Conservation (phyloP, 768 basidiomycete species). For the Pluteus cervinus region DNA sequence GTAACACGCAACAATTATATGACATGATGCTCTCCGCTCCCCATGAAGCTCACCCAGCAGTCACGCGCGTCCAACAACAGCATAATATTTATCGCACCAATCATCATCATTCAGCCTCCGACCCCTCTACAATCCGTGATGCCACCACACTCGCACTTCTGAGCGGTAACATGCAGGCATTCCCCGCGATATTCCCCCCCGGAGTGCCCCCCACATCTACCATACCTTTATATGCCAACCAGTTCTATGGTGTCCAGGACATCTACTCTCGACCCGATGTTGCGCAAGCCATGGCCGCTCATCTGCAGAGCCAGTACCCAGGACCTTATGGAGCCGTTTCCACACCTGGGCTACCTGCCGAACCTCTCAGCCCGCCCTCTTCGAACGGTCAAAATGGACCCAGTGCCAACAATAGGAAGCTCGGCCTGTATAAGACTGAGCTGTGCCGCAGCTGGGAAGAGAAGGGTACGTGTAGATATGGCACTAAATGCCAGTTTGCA, state of each 20-base stretch:
- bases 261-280: slow-evolving; percentile 47
- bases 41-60: slow-evolving; percentile 55
- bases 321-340: slow-evolving; percentile 36
- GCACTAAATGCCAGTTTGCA: slow-evolving; percentile 87
- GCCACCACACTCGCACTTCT: slow-evolving; percentile 61
- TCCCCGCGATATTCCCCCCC: slow-evolving; percentile 54
- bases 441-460: slow-evolving; percentile 91
- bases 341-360: slow-evolving; percentile 23
- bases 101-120: slow-evolving; percentile 81
- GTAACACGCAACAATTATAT: slow-evolving; percentile 71
- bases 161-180: slow-evolving; percentile 49
- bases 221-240: slow-evolving; percentile 63
- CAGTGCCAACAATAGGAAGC: slow-evolving; percentile 87
- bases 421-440: slow-evolving; percentile 89
- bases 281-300: slow-evolving; percentile 52
- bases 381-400: slow-evolving; percentile 55
- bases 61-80: slow-evolving; percentile 75
- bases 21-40: slow-evolving; percentile 70
- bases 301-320: slow-evolving; percentile 61
- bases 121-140: slow-evolving; percentile 73
- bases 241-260: slow-evolving; percentile 62
- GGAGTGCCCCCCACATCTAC: slow-evolving; percentile 36
- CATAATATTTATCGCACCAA: slow-evolving; percentile 65
- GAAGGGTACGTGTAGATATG: slow-evolving; percentile 82
- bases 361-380: slow-evolving; percentile 39